A percentile compares a stretch with the other conserved stretches of the same genome.
Conservation (phyloP, 345 rosid species). For the Jatropha curcas region DNA sequence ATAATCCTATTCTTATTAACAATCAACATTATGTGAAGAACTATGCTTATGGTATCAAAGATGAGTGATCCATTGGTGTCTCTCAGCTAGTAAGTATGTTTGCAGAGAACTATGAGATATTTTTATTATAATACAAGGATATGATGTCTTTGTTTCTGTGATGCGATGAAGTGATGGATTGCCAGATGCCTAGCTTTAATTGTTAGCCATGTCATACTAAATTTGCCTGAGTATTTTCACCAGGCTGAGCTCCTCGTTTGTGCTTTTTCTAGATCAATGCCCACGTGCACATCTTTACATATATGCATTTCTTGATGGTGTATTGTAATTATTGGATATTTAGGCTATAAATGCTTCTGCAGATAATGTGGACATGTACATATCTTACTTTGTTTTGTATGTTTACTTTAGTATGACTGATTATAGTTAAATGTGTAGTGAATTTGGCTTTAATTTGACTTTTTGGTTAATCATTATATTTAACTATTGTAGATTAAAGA, state of each 20-base stretch:
- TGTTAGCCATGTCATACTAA: neutral
- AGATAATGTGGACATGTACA: neutral
- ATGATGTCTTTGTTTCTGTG: neutral
- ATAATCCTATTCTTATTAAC: neutral
- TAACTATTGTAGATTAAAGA: conserved; percentile 41
- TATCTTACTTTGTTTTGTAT: neutral
- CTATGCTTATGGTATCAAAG: neutral
- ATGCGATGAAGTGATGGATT: neutral
- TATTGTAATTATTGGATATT: neutral
- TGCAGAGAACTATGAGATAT: neutral
- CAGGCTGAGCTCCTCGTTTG: too few relatives aligned
- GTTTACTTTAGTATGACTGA: neutral
- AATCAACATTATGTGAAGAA: neutral
- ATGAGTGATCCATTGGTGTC: too few relatives aligned
- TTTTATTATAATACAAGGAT: neutral
- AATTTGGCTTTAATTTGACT: neutral
- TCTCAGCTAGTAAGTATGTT: too few relatives aligned
- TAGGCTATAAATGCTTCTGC: neutral
- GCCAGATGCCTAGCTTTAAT: conserved; percentile 4
- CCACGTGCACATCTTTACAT: too few relatives aligned
- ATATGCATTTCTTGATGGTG: neutral
- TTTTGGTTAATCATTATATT: neutral
- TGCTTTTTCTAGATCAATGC: too few relatives aligned
- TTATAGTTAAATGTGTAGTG: neutral
- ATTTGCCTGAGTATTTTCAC: too few relatives aligned